These are phyloP conservation scores for Cytospora mali DNA, from an alignment of 2,329 filamentous ascomycete species.

Conservation along the genomic window DNA sequence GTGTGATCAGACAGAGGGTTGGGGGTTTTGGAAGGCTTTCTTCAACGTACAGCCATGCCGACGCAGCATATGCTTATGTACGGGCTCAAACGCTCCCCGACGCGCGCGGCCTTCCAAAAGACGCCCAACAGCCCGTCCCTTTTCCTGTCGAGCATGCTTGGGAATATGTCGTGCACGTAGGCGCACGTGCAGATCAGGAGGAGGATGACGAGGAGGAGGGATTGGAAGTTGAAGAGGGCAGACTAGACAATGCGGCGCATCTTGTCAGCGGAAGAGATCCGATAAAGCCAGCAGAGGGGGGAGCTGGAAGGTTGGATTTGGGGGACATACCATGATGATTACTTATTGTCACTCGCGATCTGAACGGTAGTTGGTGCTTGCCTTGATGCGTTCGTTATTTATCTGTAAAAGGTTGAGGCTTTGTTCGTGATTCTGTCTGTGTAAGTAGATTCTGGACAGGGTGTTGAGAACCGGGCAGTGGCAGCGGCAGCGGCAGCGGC, in stretches of 20 bases:
- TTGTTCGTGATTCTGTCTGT: slow-evolving; percentile 1
- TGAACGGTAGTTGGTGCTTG: no score
- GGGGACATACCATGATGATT: slow-evolving; percentile 34
- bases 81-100: slow-evolving; percentile 90
- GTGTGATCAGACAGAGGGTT: no score
- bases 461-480: slow-evolving; percentile 19
- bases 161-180: slow-evolving; percentile 89
- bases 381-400: neutral
- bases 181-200: slow-evolving; percentile 95
- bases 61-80: slow-evolving; percentile 95
- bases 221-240: slow-evolving; percentile 98
- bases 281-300: neutral
- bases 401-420: neutral
- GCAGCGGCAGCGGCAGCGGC: no score
- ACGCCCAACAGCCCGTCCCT: slow-evolving; percentile 79
- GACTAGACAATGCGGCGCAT: slow-evolving; percentile 67
- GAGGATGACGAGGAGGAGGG: slow-evolving; percentile 89
- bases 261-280: slow-evolving; percentile 15
- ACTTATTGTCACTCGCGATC: slow-evolving; percentile 3
- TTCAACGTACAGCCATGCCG: slow-evolving; percentile 77
- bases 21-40: neutral
- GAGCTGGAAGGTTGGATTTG: neutral
- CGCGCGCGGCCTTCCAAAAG: slow-evolving; percentile 93
- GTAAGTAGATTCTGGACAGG: slow-evolving; percentile 23
- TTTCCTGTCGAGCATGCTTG: slow-evolving; percentile 86